These are phyloP conservation scores for Emmonsiellopsis sp. DNA, from an alignment of 2,329 filamentous ascomycete genomes.

Conservation along the genomic window DNA sequence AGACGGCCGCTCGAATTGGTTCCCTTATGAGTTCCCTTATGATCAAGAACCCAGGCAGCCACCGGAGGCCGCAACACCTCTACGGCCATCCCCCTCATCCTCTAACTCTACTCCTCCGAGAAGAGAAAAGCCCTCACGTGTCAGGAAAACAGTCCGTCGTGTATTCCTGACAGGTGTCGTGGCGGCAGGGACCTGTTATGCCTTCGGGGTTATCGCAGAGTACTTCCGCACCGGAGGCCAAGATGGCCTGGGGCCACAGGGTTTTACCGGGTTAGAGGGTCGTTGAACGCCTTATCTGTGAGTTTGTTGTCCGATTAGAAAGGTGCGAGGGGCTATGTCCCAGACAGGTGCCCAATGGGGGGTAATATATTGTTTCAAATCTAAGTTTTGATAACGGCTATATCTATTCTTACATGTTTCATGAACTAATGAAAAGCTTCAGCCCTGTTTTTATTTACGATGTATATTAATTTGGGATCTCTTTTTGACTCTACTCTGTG, in stretches of 20 bases:
- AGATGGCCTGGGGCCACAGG: conserved; percentile 29
- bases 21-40: neutral
- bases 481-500: neutral
- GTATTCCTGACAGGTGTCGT: conserved; percentile 26
- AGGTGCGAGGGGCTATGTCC: no score
- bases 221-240: conserved; percentile 33
- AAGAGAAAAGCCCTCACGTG: conserved; percentile 8
- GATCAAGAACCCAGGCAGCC: conserved; percentile 2
- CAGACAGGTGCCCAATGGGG: no score
- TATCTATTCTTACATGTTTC: neutral
- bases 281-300: neutral
- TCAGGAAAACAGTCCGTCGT: conserved; percentile 18
- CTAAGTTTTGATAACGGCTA: neutral
- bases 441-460: neutral
- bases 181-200: conserved; percentile 32
- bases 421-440: no score
- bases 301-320: neutral
- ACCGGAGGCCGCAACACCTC: no score
- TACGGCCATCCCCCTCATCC: neutral
- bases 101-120: neutral
- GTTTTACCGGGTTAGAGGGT: conserved; percentile 22
- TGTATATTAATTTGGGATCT: neutral
- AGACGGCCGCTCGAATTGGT: conserved; percentile 7
- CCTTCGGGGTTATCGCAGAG: conserved; percentile 29
- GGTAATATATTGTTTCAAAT: neutral